These are phyloP conservation scores for Macrophomina pseudophaseolina DNA, from an alignment of 2,329 filamentous ascomycete genomes.

Conservation along the genomic window DNA sequence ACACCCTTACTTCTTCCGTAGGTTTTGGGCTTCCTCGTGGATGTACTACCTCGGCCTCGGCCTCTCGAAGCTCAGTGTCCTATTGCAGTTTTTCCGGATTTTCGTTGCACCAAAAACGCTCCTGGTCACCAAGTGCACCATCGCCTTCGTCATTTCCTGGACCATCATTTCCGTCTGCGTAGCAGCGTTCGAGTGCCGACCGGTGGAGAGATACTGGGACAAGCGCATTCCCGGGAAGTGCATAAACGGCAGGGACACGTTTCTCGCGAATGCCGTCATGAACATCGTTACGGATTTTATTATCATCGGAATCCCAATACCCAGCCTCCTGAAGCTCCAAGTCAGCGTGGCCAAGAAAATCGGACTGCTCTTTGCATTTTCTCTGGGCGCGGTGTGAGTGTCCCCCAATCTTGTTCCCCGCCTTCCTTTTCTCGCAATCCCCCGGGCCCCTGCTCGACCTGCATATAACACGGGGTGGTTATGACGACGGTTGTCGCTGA, in stretches of 20 bases:
- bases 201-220: constrained; percentile 43
- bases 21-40: constrained; percentile 43
- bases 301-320: constrained; percentile 34
- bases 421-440: neutral
- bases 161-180: constrained; percentile 35
- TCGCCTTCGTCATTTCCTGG: constrained; percentile 27
- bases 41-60: constrained; percentile 41
- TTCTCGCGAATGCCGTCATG: constrained; percentile 10
- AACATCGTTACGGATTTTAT: constrained; percentile 32
- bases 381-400: constrained; percentile 12
- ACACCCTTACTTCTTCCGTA: neutral
- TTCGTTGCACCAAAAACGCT: constrained; percentile 31
- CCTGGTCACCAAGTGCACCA: constrained; percentile 28
- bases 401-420: no score
- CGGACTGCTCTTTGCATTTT: constrained; percentile 3
- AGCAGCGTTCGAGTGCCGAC: constrained; percentile 42
- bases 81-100: constrained; percentile 33
- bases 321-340: constrained; percentile 29
- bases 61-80: constrained; percentile 31
- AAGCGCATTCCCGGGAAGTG: constrained; percentile 36
- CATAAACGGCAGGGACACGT: constrained; percentile 25
- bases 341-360: constrained; percentile 2
- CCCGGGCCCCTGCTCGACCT: neutral
- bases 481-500: neutral
- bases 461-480: no score